Evolutionary conservation across 129 eudicot genomes (phyloP), one percentile per base, ranked within the genome.

Genomic region (Ambrosia artemisiifolia): DNA sequence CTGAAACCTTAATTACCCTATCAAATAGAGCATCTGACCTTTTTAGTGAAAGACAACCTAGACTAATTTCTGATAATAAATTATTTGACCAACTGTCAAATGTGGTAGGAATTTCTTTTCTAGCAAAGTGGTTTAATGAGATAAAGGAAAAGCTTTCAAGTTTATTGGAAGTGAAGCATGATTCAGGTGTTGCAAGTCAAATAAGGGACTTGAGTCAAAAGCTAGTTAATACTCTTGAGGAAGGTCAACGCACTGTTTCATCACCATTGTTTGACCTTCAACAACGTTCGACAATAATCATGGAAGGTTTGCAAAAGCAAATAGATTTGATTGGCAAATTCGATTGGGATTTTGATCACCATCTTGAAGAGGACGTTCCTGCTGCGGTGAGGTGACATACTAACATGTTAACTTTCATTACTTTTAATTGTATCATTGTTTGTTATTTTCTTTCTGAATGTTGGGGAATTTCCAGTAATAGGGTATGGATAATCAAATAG

Each of bases 381-480:
- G 91, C 88, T 86, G 99, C 86, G 97, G 99, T 94, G 98, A 90
- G 96, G 97, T 90, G 93, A 84, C 92, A 69, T 85, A 67, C 81
- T 80, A 1, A 24, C 28, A 24, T 24, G 28, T 33, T 28, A 32
- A 30, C 18, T 13, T 66, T n/a, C 48, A 49, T 8, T 32, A 10
- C 7, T 55, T 50, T 14, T 34, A 13, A 11, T 14, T 40, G 9
- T 40, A 6, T 7, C 9, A 40, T 40, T 40, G 10, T 8, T 6
- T 36, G 0, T 36, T 24, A 24, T 24, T 24, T 24, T 24, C 28
- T 36, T 36, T 36, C 7, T 36, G 7, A 36, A 36, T 24, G 28
- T 24, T 24, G 28, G 28, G 28, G 28, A 24, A 24, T 24, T 24
- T 24, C 28, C 28, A 24, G 28, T 24, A 24, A 24, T 24, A 24